Evolutionary conservation across 257 asterid genomes (phyloP).

Genomic region (Coffea canephora): DNA sequence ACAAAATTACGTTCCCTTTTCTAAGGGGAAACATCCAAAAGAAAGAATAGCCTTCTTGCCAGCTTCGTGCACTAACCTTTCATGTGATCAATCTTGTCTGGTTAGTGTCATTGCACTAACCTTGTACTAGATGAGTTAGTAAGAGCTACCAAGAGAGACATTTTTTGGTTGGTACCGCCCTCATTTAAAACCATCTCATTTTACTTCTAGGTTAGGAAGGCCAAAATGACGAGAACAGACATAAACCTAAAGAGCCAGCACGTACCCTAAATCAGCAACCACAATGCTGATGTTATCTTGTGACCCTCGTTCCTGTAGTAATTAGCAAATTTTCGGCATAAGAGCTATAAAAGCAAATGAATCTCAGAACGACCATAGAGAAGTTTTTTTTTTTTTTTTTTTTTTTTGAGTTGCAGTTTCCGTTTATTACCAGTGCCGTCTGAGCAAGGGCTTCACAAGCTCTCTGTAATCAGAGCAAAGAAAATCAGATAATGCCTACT

Average conservation of each 20-base stretch:
- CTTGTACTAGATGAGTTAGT: neutral
- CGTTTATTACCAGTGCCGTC: conserved; percentile 66
- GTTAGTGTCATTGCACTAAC: neutral
- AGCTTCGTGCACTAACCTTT: neutral
- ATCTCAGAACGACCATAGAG: neutral
- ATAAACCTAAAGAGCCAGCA: conserved; percentile 10
- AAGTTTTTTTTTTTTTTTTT: neutral
- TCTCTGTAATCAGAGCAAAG: conserved; percentile 38
- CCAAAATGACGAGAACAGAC: neutral
- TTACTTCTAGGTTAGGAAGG: neutral
- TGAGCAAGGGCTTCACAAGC: conserved; percentile 89
- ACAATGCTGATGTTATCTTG: conserved; percentile 89
- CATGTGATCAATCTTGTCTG: neutral
- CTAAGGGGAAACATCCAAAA: neutral
- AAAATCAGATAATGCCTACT: conserved; percentile 17
- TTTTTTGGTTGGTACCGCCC: neutral
- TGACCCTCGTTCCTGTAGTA: conserved; percentile 63
- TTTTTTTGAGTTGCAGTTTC: neutral
- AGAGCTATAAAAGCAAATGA: conserved; percentile 5
- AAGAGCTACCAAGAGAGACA: neutral
- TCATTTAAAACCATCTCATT: neutral
- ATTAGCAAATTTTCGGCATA: conserved; percentile 8
- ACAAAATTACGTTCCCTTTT: neutral
- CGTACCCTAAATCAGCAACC: conserved; percentile 93
- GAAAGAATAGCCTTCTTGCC: neutral